phyloP scores from a whole-genome alignment of 495 filamentous ascomycete species.

The Aspergillus incahuasiensis region DNA sequence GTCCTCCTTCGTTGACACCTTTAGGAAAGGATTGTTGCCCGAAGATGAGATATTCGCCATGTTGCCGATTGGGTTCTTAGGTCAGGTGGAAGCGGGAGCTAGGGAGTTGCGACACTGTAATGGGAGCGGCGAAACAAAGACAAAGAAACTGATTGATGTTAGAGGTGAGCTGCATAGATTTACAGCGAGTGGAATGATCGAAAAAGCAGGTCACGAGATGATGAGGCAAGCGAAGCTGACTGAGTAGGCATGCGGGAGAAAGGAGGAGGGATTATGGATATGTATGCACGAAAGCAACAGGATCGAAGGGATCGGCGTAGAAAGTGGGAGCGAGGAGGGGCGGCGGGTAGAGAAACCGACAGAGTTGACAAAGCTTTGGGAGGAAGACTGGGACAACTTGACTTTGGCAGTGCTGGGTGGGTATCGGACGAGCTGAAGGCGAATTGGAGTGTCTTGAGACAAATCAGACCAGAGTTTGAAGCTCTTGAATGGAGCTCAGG shows the following conservation, averaged over 20 bases:
- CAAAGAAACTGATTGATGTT: slow-evolving; percentile 12
- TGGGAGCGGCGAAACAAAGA: slow-evolving; percentile 14
- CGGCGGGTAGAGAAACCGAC: slow-evolving; percentile 26
- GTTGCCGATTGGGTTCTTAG: slow-evolving; percentile 26
- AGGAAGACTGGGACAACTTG: slow-evolving; percentile 1
- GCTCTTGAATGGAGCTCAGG: slow-evolving; percentile 11
- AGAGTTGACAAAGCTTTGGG: neutral
- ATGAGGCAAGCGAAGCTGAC: neutral
- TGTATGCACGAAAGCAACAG: slow-evolving; percentile 3
- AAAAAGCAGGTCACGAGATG: neutral
- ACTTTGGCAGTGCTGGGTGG: slow-evolving; percentile 16
- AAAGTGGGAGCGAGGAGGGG: slow-evolving; percentile 15
- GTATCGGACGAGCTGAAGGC: slow-evolving; percentile 16
- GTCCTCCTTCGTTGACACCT: slow-evolving; percentile 27
- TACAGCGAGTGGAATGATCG: slow-evolving; percentile 2
- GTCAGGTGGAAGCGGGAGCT: slow-evolving; percentile 24
- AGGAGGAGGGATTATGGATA: neutral
- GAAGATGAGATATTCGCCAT: slow-evolving; percentile 56
- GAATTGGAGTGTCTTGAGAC: slow-evolving; percentile 23
- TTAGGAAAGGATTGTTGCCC: slow-evolving; percentile 53
- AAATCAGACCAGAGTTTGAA: slow-evolving; percentile 14
- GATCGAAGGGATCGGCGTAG: slow-evolving; percentile 10
- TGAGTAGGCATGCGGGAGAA: slow-evolving; percentile 9
- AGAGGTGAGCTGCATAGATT: slow-evolving; percentile 7
- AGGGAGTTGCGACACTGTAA: slow-evolving; percentile 13